phyloP scores from a whole-genome alignment of 768 basidiomycete genomes.

The Russula olivacea region DNA sequence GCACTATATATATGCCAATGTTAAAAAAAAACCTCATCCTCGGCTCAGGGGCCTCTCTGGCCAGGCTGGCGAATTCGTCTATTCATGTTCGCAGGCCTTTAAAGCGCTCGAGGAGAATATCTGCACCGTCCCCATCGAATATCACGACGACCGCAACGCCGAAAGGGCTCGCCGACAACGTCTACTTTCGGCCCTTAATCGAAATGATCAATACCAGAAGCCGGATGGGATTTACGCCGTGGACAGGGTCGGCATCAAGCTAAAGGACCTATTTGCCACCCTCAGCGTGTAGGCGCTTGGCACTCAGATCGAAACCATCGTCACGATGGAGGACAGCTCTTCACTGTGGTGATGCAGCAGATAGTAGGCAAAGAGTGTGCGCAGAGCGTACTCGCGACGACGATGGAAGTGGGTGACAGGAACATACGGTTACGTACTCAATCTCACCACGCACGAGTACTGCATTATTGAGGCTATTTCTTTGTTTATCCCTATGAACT shows the following conservation, averaged over 20 bases:
- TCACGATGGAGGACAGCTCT: conserved; percentile 94
- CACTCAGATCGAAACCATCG: conserved; percentile 95
- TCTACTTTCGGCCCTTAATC: conserved; percentile 97
- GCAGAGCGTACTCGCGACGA: conserved; percentile 80
- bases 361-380: conserved; percentile 96
- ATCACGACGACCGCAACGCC: conserved; percentile 98
- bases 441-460: conserved; percentile 90
- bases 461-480: conserved; percentile 85
- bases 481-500: neutral
- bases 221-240: conserved; percentile 97
- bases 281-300: conserved; percentile 92
- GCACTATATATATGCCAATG: conserved; percentile 68
- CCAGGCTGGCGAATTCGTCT: conserved; percentile 98
- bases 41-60: conserved; percentile 97
- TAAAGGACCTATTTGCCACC: conserved; percentile 91
- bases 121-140: conserved; percentile 94
- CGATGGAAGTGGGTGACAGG: conserved; percentile 87
- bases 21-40: conserved; percentile 91
- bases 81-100: conserved; percentile 98
- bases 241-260: conserved; percentile 95
- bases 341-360: conserved; percentile 88
- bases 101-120: conserved; percentile 98
- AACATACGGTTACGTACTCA: conserved; percentile 99
- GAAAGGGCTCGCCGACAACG: conserved; percentile 97
- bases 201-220: conserved; percentile 98